Evolutionary conservation across 164 flowering plant species (phyloP).

Genomic region (Chimonanthus praecox): DNA sequence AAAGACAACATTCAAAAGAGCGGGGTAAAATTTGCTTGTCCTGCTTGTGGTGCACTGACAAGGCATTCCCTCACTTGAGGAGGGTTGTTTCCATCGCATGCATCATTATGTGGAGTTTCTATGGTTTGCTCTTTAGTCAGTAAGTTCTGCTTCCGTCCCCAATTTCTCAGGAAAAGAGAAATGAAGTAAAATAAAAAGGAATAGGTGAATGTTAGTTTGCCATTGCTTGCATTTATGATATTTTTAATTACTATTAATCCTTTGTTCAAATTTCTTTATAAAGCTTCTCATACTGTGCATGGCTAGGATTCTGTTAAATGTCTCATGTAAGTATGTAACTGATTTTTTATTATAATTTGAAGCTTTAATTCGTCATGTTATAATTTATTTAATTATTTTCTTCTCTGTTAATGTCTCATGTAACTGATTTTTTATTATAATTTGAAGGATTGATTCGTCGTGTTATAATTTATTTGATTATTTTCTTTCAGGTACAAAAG

Average conservation of each 20-base stretch:
- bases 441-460: not conserved
- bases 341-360: not conserved
- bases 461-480: not conserved
- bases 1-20: no score
- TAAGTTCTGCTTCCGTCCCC: no score
- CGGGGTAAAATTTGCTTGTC: not conserved
- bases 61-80: no score
- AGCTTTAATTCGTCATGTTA: not conserved
- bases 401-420: not conserved
- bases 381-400: conserved; percentile 2
- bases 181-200: no score
- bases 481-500: conserved; percentile 72
- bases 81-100: no score
- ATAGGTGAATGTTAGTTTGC: no score
- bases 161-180: no score
- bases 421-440: not conserved
- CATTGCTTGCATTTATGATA: not conserved
- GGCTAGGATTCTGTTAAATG: not conserved
- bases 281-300: not conserved
- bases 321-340: not conserved
- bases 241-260: not conserved
- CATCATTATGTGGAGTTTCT: no score
- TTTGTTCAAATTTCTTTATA: not conserved
- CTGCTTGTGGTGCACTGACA: no score
- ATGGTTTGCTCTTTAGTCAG: no score